These are phyloP conservation scores for Lyophyllum shimeji DNA, from an alignment of 768 basidiomycete species.

Conservation along the genomic window DNA sequence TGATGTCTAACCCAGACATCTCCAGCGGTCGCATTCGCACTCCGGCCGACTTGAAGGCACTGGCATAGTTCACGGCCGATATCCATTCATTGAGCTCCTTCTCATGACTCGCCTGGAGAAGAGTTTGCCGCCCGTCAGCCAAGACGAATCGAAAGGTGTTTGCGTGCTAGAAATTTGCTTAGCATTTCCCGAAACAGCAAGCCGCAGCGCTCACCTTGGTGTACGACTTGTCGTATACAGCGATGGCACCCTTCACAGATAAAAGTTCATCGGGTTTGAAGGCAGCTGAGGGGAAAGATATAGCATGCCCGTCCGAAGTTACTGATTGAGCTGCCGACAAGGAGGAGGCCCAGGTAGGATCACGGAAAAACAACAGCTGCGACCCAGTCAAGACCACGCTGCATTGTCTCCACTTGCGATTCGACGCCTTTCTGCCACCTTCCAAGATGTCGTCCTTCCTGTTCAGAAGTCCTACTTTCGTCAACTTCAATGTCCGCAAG, in stretches of 20 bases:
- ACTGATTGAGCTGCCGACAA: conserved; percentile 42
- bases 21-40: conserved; percentile 76
- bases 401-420: conserved; percentile 88
- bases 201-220: conserved; percentile 54
- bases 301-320: conserved; percentile 28
- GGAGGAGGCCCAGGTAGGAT: conserved; percentile 53
- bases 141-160: conserved; percentile 79
- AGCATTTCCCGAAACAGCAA: conserved; percentile 1
- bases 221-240: conserved; percentile 78
- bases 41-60: conserved; percentile 84
- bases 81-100: conserved; percentile 89
- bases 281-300: conserved; percentile 37
- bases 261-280: conserved; percentile 86
- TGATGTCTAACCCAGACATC: conserved; percentile 68
- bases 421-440: conserved; percentile 71
- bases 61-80: conserved; percentile 89
- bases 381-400: conserved; percentile 86
- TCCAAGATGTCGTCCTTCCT: conserved; percentile 80
- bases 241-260: conserved; percentile 74
- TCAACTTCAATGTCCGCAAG: conserved; percentile 59
- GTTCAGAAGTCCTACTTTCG: conserved; percentile 77
- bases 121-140: conserved; percentile 75
- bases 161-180: conserved; percentile 43
- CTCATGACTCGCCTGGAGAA: conserved; percentile 72
- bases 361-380: conserved; percentile 89